Percentiles rank a stretch among this genome's conserved stretches.
phyloP scores from a whole-genome alignment of 768 basidiomycete species.

The Tulasnella sp. region DNA sequence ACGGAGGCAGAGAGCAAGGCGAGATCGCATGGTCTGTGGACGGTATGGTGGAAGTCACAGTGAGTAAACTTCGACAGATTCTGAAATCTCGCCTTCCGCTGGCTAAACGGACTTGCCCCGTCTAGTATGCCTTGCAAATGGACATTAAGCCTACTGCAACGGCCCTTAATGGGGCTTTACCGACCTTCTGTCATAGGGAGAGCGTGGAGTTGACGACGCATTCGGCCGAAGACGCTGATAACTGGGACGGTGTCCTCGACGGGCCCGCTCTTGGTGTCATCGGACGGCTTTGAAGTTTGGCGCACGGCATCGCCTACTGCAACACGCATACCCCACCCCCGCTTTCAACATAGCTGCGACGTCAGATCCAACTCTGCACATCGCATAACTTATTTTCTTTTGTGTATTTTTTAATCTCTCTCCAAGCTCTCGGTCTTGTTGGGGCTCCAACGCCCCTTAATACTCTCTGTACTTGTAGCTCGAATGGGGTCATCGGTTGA shows the following conservation, averaged over 20 bases:
- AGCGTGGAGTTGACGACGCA: background rate
- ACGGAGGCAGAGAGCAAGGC: background rate
- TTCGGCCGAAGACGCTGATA: background rate
- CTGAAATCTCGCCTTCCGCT: background rate
- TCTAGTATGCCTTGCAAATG: background rate
- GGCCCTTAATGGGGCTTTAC: background rate
- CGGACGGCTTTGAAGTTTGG: background rate
- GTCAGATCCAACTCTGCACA: background rate
- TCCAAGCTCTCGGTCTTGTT: background rate
- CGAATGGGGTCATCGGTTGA: background rate
- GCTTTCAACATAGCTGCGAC: background rate
- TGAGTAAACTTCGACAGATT: background rate
- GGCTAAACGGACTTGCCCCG: background rate
- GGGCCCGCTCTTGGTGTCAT: slow-evolving; percentile 4
- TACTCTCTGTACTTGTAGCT: background rate
- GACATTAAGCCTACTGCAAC: background rate
- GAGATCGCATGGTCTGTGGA: background rate
- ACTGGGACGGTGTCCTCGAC: background rate
- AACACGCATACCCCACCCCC: background rate
- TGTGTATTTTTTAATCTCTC: background rate
- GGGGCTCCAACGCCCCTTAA: background rate
- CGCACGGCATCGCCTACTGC: background rate
- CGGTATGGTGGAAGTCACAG: background rate
- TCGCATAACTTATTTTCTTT: background rate
- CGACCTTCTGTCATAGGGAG: background rate